Conservation (phyloP, 2,329 filamentous ascomycete genomes). For the Teratosphaeria gauchensis region DNA sequence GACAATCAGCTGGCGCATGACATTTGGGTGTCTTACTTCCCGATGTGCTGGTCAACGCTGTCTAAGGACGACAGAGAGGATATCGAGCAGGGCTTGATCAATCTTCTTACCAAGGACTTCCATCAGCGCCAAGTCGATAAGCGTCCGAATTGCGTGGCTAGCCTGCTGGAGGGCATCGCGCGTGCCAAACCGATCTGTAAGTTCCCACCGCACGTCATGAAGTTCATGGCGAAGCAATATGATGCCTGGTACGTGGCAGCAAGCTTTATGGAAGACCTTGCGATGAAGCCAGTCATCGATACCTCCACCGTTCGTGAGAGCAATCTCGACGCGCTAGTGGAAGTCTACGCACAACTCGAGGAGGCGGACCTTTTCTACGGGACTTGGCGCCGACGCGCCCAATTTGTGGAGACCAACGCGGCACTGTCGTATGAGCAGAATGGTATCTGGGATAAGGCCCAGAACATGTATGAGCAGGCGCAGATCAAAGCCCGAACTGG, state of each 20-base stretch:
- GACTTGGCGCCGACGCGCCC: slow-evolving; percentile 87
- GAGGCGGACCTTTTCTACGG: slow-evolving; percentile 98
- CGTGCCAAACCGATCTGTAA: slow-evolving; percentile 80
- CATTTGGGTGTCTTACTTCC: slow-evolving; percentile 85
- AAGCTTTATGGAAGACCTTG: slow-evolving; percentile 79
- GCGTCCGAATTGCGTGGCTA: slow-evolving; percentile 90
- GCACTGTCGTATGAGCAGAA: slow-evolving; percentile 97
- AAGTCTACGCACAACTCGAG: slow-evolving; percentile 79
- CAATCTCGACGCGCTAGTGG: slow-evolving; percentile 89
- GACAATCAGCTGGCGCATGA: slow-evolving; percentile 74
- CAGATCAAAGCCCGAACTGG: slow-evolving; percentile 96
- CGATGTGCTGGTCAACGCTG: slow-evolving; percentile 84
- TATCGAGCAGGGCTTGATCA: slow-evolving; percentile 83
- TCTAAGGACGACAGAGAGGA: slow-evolving; percentile 81
- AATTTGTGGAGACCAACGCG: slow-evolving; percentile 95
- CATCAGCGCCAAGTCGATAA: slow-evolving; percentile 90
- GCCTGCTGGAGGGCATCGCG: slow-evolving; percentile 77
- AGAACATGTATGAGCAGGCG: slow-evolving; percentile 90
- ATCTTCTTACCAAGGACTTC: slow-evolving; percentile 86
- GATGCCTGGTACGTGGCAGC: slow-evolving; percentile 96
- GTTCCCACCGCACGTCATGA: slow-evolving; percentile 90
- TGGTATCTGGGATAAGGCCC: slow-evolving; percentile 98
- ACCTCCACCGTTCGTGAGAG: slow-evolving; percentile 80
- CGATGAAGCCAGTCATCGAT: slow-evolving; percentile 74
- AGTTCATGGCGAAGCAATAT: slow-evolving; percentile 87